These are phyloP conservation scores for Apophysomyces elegans DNA, from an alignment of 371 early-diverging fungal species.

Conservation along the genomic window DNA sequence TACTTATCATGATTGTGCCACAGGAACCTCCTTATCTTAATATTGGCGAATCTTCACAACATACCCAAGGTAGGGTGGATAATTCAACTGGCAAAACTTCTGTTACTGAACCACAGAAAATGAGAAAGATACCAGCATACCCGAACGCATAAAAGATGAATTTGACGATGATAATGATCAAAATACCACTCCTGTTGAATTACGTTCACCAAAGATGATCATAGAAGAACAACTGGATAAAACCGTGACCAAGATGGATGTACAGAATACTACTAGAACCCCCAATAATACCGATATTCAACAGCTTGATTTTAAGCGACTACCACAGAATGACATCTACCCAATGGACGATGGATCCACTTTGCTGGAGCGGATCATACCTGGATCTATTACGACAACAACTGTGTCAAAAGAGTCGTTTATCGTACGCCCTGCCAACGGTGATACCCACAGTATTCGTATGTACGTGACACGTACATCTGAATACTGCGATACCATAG, in stretches of 20 bases:
- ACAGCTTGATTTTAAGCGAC: background rate
- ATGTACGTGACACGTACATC: constrained; percentile 41
- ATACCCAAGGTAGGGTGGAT: background rate
- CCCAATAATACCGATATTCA: background rate
- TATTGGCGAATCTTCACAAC: constrained; percentile 33
- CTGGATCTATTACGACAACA: constrained; percentile 41
- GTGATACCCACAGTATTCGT: constrained; percentile 30
- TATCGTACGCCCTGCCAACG: constrained; percentile 39
- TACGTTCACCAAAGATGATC: constrained; percentile 56
- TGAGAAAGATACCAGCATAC: background rate
- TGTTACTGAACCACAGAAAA: no score
- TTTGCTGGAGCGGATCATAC: constrained; percentile 44
- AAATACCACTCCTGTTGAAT: constrained; percentile 30
- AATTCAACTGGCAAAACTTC: no score
- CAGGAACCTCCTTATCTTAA: constrained; percentile 54
- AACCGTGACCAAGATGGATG: constrained; percentile 45
- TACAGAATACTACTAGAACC: background rate
- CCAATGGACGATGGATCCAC: constrained; percentile 47
- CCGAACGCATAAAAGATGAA: constrained; percentile 20
- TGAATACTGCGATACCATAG: constrained; percentile 17
- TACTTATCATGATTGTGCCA: constrained; percentile 5
- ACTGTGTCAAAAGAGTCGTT: constrained; percentile 44
- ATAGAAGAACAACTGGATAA: constrained; percentile 57
- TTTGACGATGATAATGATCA: constrained; percentile 36
- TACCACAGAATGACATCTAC: constrained; percentile 39